phyloP scores from a whole-genome alignment of 108 stramenopile species.

The Cyclotella atomus region DNA sequence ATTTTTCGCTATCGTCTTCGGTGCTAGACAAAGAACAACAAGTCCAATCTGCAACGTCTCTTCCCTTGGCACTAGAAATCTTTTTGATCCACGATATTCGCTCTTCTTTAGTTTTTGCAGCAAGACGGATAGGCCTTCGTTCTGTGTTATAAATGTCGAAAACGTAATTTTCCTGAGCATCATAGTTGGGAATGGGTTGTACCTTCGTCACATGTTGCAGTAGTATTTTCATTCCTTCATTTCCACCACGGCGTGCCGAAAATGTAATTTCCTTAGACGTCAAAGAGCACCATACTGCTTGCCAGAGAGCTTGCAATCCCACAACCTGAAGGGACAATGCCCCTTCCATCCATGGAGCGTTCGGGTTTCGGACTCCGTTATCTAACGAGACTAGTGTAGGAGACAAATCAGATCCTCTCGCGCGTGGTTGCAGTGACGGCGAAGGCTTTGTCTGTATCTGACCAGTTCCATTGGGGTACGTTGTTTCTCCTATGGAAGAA shows the following conservation, averaged over 20 bases:
- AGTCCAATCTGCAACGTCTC: conserved; percentile 18
- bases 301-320: conserved; percentile 35
- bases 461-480: not conserved
- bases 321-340: conserved; percentile 18
- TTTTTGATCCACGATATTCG: conserved; percentile 32
- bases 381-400: not conserved
- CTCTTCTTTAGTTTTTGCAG: conserved; percentile 14
- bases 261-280: conserved; percentile 14
- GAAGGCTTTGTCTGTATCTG: not conserved
- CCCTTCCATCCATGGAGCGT: conserved; percentile 13
- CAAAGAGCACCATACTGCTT: conserved; percentile 31
- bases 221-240: conserved; percentile 12
- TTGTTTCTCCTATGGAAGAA: not conserved
- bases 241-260: conserved; percentile 1
- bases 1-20: too few species aligned
- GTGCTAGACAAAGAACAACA: not conserved
- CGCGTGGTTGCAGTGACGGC: not conserved
- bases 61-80: conserved; percentile 27
- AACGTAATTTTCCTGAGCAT: conserved; percentile 10
- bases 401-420: not conserved
- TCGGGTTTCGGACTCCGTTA: not conserved
- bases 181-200: conserved; percentile 6
- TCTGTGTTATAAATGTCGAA: conserved; percentile 33
- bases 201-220: conserved; percentile 28
- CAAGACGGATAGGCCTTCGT: conserved; percentile 2